Base-by-base conservation (phyloP, 148 eudicot species). In the Talinum fruticosum region DNA sequence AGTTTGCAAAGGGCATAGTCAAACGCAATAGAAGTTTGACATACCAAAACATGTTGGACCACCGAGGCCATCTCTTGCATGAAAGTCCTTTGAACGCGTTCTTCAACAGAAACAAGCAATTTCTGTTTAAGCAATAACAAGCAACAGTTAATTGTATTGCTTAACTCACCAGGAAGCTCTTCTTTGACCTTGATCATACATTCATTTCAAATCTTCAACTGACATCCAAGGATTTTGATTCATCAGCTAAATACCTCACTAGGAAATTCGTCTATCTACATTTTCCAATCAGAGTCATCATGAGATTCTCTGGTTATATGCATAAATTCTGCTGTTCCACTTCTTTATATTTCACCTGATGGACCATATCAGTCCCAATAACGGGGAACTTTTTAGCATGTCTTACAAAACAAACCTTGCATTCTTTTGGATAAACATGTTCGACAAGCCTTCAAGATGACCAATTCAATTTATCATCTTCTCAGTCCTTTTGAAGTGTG, bases 11-110 rank as follows among this genome's bases (percentile, higher is more conserved):
- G 2, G 30, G 26, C 24, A 49, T 35, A 32, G 23, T 26, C 35
- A 38, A 34, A 45, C 32, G 41, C 12, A n/a, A 45, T 45, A 57
- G 76, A 64, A 61, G 62, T 32, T 72, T 45, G 72, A 79, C 81
- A 62, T 79, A 79, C 81, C 81, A 29, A 44, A 45, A 29, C 34
- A 72, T 30, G 23, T 24, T 77, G 74, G 67, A 77, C 69, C 29
- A n/a, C 28, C 14, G 28, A 71, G 54, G 8, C 57, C 29, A 30
- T 44, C 38, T 67, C 41, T 49, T 47, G 21, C 54, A 16, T 49
- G 26, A 54, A 54, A 54, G 14, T 54, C 62, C 5, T 21, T 12
- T 8, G 57, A 51, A 1, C 47, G 49, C 16, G 19, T 64, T 64
- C 78, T 53, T 57, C 12, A 26, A 15, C 66, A 66, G 79, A 77